Evolutionary conservation across 441 rosid genomes (phyloP).

Genomic region (Lagerstroemia fauriei): DNA sequence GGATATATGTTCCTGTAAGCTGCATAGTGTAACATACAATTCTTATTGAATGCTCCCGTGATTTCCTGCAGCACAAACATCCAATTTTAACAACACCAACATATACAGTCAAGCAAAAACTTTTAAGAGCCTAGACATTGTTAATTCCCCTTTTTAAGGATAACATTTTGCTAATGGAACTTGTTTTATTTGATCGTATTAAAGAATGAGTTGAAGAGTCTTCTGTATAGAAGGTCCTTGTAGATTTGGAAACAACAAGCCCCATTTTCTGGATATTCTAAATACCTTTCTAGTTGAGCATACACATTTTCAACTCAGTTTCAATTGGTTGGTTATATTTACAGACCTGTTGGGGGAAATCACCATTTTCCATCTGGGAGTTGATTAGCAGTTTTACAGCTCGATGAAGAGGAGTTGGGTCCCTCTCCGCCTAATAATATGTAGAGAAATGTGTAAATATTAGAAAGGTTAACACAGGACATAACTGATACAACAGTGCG

Average conservation of each 20-base stretch:
- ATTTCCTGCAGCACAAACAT: conserved; percentile 41
- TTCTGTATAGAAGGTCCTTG: no score
- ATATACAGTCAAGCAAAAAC: neutral
- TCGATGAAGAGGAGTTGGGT: conserved; percentile 59
- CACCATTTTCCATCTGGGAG: conserved; percentile 61
- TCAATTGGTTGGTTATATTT: neutral
- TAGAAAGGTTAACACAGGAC: neutral
- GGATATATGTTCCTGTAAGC: conserved; percentile 53
- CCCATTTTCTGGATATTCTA: no score
- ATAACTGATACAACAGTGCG: neutral
- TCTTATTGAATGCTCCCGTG: conserved; percentile 52
- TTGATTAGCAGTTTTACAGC: conserved; percentile 65
- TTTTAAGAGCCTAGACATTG: neutral
- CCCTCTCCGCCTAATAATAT: conserved; percentile 50
- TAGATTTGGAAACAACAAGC: no score
- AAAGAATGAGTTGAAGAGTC: no score
- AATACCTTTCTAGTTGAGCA: no score
- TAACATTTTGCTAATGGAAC: neutral
- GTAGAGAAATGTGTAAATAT: neutral
- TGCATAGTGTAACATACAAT: conserved; percentile 55
- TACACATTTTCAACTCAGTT: no score
- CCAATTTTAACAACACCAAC: neutral
- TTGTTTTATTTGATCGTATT: no score
- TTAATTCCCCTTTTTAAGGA: neutral
- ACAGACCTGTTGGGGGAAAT: conserved; percentile 66